Base-by-base conservation (phyloP, 2,329 filamentous ascomycete genomes). In the Fusarium gaditjirri region DNA sequence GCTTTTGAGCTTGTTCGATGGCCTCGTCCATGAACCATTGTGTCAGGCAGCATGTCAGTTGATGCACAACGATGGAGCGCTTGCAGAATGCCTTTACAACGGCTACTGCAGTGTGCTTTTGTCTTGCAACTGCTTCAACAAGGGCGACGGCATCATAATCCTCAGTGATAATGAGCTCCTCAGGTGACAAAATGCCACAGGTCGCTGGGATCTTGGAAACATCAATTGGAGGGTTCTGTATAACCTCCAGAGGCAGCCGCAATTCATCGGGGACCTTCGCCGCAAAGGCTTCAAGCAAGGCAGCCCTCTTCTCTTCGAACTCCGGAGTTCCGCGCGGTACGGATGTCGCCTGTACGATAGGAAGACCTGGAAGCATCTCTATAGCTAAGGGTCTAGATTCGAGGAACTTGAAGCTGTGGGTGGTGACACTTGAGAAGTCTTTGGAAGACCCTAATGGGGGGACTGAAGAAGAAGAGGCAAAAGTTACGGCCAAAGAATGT, bases 221-320 rank as follows among this genome's bases (percentile, higher is more conserved):
- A 9, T 69, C 19, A 6, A 14, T 47, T 4, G 57, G 65, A 2
- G 65, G 50, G 10, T 31, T 46, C 19, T 6, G 57, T 13, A 76
- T 72, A 14, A 76, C 33, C 1, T 60, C 56, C 2, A 43, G 14
- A 2, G 82, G 76, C 3, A 84, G 76, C 17, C 70, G 75, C 27
- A 80, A 68, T 8, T 70, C 63, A 3, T 44, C 38, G 4, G 83
- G 82, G 2, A 84, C 78, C 47, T 76, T 78, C 38, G 74, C 61
- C 8, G 75, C 74, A 31, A 84, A 80, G 2, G 76, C 74, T 29
- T 78, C 61, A 7, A 81, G 74, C 19, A 82, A 72, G 3, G 61
- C 38, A 11, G 63, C 59, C 8, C 77, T 74, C 19, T 61, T 62
- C 0, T 42, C 43, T 38, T 81, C 78, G n/a, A 75, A 80, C 4